Evolutionary conservation across 768 basidiomycete genomes (phyloP), one percentile per base, ranked within the genome.

Genomic region (Leccinum fibrillosum): DNA sequence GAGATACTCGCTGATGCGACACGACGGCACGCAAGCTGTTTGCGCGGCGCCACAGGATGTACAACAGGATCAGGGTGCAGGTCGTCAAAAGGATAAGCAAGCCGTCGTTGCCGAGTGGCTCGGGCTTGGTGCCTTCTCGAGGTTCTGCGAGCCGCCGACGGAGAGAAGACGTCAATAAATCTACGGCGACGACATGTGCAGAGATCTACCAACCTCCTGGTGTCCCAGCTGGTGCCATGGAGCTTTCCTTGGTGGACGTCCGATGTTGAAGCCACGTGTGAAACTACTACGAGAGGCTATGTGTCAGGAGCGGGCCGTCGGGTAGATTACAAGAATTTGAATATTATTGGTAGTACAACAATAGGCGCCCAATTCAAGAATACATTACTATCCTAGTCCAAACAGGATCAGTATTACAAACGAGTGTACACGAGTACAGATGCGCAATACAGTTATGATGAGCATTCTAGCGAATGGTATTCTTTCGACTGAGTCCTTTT

Each of bases 1-100:
- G 39, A 28, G 9, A 34, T 8, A 77, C 83, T 57, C 56, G 84
- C 87, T 79, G 81, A 60, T 87, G 85, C 1, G 86, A 82, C 23
- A 89, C 85, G 7, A 85, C 82, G 4, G 77, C 72, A 28, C 83
- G 79, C 30, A 89, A 58, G 0, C 75, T 71, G 58, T 82, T 78
- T 13, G 86, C 83, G 13, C 84, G 75, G 56, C 84, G 76, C 86
- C 85, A 89, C 0, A 89, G 72, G 23, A 89, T 62, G 64, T 86
- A 88, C 9, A 89, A 64, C 4, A 75, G 67, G 59, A 83, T 84
- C 1, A 85, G 68, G 4, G 81, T 81, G 66, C 82, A 86, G 5
- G 79, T 80, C 21, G 84, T 86, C 57, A 83, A 75, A 11, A 89
- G 74, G 56, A 85, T 72, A 4, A 88, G 72, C 58, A 84, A 53